Evolutionary conservation across 2,329 filamentous ascomycete genomes (phyloP).

Genomic region (Chalaropsis thielavioides): DNA sequence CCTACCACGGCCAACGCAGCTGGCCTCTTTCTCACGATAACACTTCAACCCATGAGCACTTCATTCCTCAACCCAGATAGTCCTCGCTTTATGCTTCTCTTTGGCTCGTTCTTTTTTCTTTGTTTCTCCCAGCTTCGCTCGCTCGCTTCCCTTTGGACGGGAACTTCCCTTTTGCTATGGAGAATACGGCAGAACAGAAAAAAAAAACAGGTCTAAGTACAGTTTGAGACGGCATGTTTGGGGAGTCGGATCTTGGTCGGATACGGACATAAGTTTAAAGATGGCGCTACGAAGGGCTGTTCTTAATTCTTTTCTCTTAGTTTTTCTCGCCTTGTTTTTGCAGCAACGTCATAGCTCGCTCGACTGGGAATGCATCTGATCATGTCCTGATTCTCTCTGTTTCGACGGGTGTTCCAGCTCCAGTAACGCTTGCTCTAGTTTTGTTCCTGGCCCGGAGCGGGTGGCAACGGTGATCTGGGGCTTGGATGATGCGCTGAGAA

Average conservation of each 20-base stretch:
- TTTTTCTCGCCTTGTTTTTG: not conserved
- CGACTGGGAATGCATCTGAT: not conserved
- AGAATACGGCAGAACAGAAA: not conserved
- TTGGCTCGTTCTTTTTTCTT: not conserved
- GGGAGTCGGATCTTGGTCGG: not conserved
- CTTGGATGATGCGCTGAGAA: not conserved
- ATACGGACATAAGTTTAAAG: not conserved
- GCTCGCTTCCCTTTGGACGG: not conserved
- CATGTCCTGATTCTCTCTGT: not conserved
- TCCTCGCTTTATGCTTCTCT: not conserved
- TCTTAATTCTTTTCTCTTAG: not conserved
- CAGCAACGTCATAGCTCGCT: not conserved
- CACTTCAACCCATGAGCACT: not conserved
- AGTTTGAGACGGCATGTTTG: not conserved
- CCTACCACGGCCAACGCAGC: not conserved
- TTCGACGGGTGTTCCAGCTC: constrained; percentile 1
- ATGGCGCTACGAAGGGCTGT: not conserved
- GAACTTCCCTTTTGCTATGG: not conserved
- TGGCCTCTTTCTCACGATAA: not conserved
- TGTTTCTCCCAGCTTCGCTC: not conserved
- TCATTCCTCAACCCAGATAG: not conserved
- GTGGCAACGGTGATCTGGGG: not conserved
- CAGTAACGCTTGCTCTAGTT: not conserved
- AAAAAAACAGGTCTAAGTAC: not conserved
- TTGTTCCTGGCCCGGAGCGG: not conserved